These are phyloP conservation scores for Hordeum pubiflorum DNA, from an alignment of 202 grass and related monocot species.

Conservation along the genomic window DNA sequence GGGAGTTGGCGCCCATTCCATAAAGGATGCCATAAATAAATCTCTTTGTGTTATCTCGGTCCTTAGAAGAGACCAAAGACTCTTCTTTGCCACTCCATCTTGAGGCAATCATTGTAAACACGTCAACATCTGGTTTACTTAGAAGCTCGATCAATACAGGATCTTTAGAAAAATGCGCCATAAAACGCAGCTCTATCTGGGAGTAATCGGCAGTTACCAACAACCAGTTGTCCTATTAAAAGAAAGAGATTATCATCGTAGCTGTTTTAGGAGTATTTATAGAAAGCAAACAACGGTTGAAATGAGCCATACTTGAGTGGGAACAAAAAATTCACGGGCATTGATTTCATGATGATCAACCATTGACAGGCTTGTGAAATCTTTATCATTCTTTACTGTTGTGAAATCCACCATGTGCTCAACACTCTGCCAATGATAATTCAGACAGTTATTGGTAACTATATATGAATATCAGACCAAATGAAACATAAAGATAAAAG, in stretches of 20 bases:
- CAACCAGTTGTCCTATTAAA: slow-evolving; percentile 70
- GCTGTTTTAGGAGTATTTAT: slow-evolving; percentile 8
- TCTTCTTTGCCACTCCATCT: slow-evolving; percentile 77
- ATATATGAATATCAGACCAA: slow-evolving; percentile 10
- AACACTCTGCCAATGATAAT: slow-evolving; percentile 67
- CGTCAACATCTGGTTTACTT: slow-evolving; percentile 75
- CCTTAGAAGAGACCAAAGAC: slow-evolving; percentile 48
- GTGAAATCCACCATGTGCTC: slow-evolving; percentile 74
- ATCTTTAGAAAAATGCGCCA: slow-evolving; percentile 96
- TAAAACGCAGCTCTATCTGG: slow-evolving; percentile 81
- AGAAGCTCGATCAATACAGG: slow-evolving; percentile 65
- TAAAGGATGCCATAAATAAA: slow-evolving; percentile 91
- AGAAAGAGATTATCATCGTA: not conserved
- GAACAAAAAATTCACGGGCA: slow-evolving; percentile 81
- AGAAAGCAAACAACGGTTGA: slow-evolving; percentile 5
- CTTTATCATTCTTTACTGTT: slow-evolving; percentile 40
- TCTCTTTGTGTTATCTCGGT: slow-evolving; percentile 77
- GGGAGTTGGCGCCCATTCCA: slow-evolving; percentile 82
- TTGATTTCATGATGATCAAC: slow-evolving; percentile 66
- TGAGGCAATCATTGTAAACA: slow-evolving; percentile 87
- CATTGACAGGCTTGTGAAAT: slow-evolving; percentile 21
- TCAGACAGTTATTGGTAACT: slow-evolving; percentile 25
- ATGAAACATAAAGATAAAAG: not conserved
- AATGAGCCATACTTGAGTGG: slow-evolving; percentile 55
- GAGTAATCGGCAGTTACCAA: slow-evolving; percentile 88